Base-by-base conservation (phyloP, 1,284 basidiomycete genomes). In the Ceratobasidium sp. region DNA sequence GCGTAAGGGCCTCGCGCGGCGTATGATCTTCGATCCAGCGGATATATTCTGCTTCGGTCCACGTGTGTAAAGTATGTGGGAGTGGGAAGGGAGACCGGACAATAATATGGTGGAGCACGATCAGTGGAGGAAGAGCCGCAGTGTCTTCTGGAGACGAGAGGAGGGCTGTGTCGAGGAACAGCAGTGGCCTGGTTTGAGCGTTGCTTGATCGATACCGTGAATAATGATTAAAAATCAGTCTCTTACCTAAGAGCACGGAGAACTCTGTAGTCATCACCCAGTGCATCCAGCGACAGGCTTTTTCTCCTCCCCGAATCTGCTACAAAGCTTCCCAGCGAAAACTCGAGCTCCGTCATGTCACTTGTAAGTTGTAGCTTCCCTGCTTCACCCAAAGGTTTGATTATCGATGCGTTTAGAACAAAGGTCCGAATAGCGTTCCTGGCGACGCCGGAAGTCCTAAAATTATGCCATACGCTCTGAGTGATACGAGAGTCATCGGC, bases 341-440 rank as follows among this genome's bases (percentile, higher is more conserved):
- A 97, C 81, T 98, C 97, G 65, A 98, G 85, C 79, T 96, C 93
- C 0, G 96, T 92, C 94, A 97, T 96, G 79, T 98, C 96, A 64
- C 89, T 92, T 67, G 94, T 94, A 73, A 98, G 84, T 80, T 96
- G 93, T 41, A 98, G 85, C 78, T 96, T 96, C 1, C 94, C 93
- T 73, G 87, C 87, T 82, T 98, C 96, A 14, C 92, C 90, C 3
- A 97, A 84, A 0, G 94, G 94, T 76, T 89, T 89, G 12, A 91
- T 91, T 69, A 98, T 93, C 18, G 93, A 94, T 12, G 92, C 91
- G 78, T 98, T 94, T 60, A 97, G 80, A 9, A 98, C 87, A 81
- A 98, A 98, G 1, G 88, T 91, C 75, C 86, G 86, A 60, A 97
- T 89, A 32, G 92, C 88, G 79, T 90, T 90, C 76, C 88, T 89